Evolutionary conservation across 2,329 filamentous ascomycete genomes (phyloP), one percentile per base, ranked within the genome.

Genomic region (Pseudogymnoascus sp.): DNA sequence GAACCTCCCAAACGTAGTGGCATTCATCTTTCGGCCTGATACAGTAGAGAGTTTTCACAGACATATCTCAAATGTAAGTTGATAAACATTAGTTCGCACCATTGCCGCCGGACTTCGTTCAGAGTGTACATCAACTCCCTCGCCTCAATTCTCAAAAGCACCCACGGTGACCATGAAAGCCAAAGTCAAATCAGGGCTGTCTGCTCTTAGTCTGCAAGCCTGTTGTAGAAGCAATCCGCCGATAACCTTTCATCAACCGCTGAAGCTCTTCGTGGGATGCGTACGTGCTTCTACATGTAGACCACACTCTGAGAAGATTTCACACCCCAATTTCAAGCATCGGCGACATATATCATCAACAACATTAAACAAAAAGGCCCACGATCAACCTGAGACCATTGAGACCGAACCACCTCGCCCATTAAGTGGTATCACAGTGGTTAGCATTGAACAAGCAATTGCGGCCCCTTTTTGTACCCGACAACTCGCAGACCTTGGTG

Each of bases 401-500:
- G 37, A 16, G 8, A 16, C 37, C 16, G n/a, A 38, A 8, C 16
- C 37, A 38, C 35, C 33, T 23, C 60, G 69, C 7, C 75, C 76
- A 1, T 71, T 78, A 2, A 72, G 76, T 21, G 80, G 79, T 10
- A 74, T 82, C 59, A 81, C 78, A 0, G 79, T 83, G 6, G 76
- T 83, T 21, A 79, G 79, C 42, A 72, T 83, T 0, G 81, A 83
- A 63, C 81, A 83, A 68, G 81, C 81, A 56, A 80, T 83, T 65
- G 79, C 81, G 0, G 80, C 79, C 0, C 81, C 81, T 0, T 82
- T 82, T 64, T 82, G 80, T 65, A 83, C 81, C 0, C 75, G 81
- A 0, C 81, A 83, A 60, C 74, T 82, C 4, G 80, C 81, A 16
- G 81, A 83, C 65, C 73, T 80, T 7, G 81, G 81, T 11, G 81